phyloP scores from a whole-genome alignment of 495 filamentous ascomycete species.

The Hyaloscypha bicolor region DNA sequence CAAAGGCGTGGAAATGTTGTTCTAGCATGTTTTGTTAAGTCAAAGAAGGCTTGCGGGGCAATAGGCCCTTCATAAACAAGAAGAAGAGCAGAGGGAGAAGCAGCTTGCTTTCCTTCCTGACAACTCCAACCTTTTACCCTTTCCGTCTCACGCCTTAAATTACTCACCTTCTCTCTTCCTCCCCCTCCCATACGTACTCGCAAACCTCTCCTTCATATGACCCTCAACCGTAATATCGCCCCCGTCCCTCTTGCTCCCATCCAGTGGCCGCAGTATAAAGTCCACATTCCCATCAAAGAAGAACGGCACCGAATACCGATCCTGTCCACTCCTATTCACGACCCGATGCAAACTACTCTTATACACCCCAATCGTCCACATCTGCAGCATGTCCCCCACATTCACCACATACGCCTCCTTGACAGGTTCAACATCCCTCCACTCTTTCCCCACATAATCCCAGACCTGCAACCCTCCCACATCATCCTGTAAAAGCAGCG shows the following conservation, averaged over 20 bases:
- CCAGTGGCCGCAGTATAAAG: slow-evolving; percentile 37
- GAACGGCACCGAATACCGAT: slow-evolving; percentile 47
- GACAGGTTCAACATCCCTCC: slow-evolving; percentile 38
- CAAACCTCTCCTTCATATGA: slow-evolving; percentile 42
- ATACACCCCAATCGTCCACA: slow-evolving; percentile 47
- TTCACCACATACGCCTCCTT: slow-evolving; percentile 52
- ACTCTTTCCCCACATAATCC: slow-evolving; percentile 32
- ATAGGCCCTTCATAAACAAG: no score
- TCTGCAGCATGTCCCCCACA: slow-evolving; percentile 45
- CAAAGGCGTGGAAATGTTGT: no score
- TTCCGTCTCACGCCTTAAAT: no score
- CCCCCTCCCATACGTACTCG: slow-evolving; percentile 35
- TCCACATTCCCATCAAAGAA: slow-evolving; percentile 40
- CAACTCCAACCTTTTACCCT: no score
- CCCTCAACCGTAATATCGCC: slow-evolving; percentile 38
- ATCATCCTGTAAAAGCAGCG: slow-evolving; percentile 42
- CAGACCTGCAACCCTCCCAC: slow-evolving; percentile 43
- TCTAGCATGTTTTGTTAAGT: no score
- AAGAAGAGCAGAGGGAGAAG: no score
- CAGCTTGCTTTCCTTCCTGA: no score
- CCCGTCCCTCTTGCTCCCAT: slow-evolving; percentile 29
- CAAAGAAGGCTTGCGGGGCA: no score
- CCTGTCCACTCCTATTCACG: slow-evolving; percentile 43
- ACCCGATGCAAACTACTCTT: slow-evolving; percentile 47
- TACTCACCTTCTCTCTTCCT: slow-evolving; percentile 20